Base-by-base conservation (phyloP, 192 early-diverging fungal species). In the Coemansia sp. region DNA sequence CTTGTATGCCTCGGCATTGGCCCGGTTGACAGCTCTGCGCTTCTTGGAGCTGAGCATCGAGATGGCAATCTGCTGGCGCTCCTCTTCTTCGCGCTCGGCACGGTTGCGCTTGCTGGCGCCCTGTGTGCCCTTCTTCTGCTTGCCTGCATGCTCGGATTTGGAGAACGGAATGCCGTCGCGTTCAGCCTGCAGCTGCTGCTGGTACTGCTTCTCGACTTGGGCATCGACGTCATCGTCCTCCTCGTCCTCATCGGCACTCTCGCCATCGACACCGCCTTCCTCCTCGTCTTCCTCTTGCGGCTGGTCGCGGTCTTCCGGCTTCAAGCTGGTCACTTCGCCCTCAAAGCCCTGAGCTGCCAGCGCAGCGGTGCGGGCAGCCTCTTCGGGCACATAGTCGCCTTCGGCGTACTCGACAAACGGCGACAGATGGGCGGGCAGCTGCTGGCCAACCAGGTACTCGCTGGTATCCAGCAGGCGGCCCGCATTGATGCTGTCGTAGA, bases 401-500 rank as follows among this genome's bases (percentile, higher is more conserved):
- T 90, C 89, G 43, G 80, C 81, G 44, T 83, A 82, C 60, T 87
- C 85, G 6, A 92, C 94, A 64, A 96, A 99, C 11, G 96, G 96
- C 54, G 88, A 91, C 59, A 96, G 73, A 71, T 99, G 96, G 47
- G 96, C 87, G 12, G 94, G 94, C 45, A 95, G 76, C 5, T 70
- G 75, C 65, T 90, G 83, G 12, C 93, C 96, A 18, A 88, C 82
- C 40, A 84, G 81, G 60, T 99, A 99, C 11, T 71, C 59, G 9
- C 79, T 68, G 11, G 69, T 52, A 16, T 69, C 54, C 44, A 97
- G 64, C 30, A 96, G 66, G 49, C 88, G 85, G 6, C 82, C 72
- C 16, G 91, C 89, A 52, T 99, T 99, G 53, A 96, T 81, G 61
- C 84, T 87, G 69, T 99, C 96, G 78, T 89, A 93, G 14, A 94